Evolutionary conservation across 2,329 filamentous ascomycete genomes (phyloP).

Genomic region (Colletotrichum agaves): DNA sequence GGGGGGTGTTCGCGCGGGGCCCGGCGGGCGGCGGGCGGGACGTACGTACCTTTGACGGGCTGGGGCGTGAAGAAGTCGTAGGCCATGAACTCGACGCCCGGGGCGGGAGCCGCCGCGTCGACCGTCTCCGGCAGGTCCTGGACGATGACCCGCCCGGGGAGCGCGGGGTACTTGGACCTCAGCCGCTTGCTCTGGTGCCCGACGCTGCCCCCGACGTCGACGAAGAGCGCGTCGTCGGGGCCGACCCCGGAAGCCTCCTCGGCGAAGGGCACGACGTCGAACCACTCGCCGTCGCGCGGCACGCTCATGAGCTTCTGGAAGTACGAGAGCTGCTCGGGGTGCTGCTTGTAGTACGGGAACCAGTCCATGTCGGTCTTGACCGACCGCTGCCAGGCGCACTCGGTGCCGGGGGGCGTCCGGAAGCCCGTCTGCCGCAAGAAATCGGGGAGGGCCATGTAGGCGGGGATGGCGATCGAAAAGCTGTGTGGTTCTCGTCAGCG

Average conservation of each 20-base stretch:
- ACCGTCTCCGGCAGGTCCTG: background rate
- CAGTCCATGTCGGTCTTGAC: background rate
- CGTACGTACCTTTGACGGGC: background rate
- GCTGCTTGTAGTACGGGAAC: background rate
- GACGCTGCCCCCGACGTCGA: background rate
- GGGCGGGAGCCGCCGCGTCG: background rate
- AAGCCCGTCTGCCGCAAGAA: background rate
- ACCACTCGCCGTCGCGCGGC: background rate
- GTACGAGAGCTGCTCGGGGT: background rate
- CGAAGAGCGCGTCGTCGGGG: background rate
- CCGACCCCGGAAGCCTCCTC: background rate
- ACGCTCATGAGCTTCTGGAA: constrained; percentile 1
- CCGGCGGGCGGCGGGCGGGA: too few relatives aligned
- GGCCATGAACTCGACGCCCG: background rate
- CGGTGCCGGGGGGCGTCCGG: background rate
- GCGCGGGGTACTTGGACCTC: background rate
- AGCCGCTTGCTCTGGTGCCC: background rate
- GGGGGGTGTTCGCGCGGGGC: too few relatives aligned
- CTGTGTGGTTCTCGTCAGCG: background rate
- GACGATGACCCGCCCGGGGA: background rate
- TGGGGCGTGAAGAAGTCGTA: background rate
- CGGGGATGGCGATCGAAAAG: background rate
- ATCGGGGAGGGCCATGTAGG: background rate
- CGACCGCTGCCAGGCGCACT: background rate
- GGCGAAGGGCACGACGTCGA: background rate